Base-by-base conservation (phyloP, 2,329 filamentous ascomycete species). In the Fonsecaea erecta region DNA sequence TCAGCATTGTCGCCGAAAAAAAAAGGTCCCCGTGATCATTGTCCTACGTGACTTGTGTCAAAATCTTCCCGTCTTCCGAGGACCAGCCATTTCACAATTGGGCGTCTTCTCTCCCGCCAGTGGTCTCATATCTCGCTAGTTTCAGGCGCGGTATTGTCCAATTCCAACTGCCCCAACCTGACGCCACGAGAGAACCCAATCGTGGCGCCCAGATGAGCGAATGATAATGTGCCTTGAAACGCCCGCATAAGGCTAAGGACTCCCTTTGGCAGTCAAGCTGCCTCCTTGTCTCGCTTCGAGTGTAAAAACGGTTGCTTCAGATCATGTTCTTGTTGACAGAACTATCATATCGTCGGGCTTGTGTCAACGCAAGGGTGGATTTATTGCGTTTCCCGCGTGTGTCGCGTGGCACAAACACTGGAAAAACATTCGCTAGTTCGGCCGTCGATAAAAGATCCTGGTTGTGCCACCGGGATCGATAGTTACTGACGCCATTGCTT, bases 121-220 rank as follows among this genome's bases (percentile, higher is more conserved):
- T 32, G 58, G 64, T 64, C 63, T 64, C 63, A 68, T 52, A 58
- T 64, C 52, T 68, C 63, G 63, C 63, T 66, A 66, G 66, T 66
- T 64, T 62, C 66, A 66, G 52, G 21, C 18, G n/a, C 40, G 7
- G 28, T 35, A 11, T 56, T 52, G 24, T 34, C 51, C 60, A 58
- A 52, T 51, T 46, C 56, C 63, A 51, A 52, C 37, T 37, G 52
- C 53, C 16, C 43, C 48, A 30, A 34, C 26, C 26, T 48, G 35
- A 18, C 43, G 55, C 65, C 65, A 68, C 65, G 65, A 68, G 65
- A 62, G 21, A 54, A n/a, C 14, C 32, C 61, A 64, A 62, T 32
- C 40, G 32, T 54, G 52, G 55, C 51, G 54, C 34, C 24, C 32
- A 54, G 48, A 53, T 40, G 59, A 51, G 53, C 65, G 62, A 65